These are phyloP conservation scores for Saccharum officinarum DNA, from an alignment of 176 grass and related monocot genomes.

Conservation along the genomic window DNA sequence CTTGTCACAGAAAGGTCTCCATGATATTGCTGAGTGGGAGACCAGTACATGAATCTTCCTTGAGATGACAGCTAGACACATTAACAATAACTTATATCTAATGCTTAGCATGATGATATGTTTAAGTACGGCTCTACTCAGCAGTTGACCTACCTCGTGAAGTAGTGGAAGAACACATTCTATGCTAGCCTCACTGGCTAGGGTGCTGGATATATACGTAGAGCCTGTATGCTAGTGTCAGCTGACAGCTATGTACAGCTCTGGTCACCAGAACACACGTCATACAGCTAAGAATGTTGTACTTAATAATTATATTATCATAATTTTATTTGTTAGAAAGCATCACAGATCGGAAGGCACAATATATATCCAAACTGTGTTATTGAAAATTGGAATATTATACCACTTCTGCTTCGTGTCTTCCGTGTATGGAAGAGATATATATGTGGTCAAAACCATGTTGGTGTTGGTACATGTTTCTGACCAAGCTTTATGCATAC, in stretches of 20 bases:
- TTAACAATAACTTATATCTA: conserved; percentile 35
- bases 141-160: conserved; percentile 31
- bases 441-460: neutral
- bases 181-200: neutral
- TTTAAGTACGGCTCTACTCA: conserved; percentile 23
- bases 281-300: conserved; percentile 24
- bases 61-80: conserved; percentile 38
- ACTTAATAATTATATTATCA: neutral
- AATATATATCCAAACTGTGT: neutral
- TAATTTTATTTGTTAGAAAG: conserved; percentile 3
- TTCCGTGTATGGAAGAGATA: neutral
- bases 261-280: neutral
- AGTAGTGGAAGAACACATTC: conserved; percentile 47
- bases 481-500: neutral
- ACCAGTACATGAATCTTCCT: conserved; percentile 46
- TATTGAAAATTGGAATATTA: neutral
- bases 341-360: neutral
- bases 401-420: neutral
- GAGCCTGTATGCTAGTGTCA: neutral
- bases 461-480: conserved; percentile 2
- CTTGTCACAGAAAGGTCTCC: conserved; percentile 33
- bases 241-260: conserved; percentile 22
- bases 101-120: conserved; percentile 7
- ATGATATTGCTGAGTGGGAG: conserved; percentile 46
- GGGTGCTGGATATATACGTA: neutral